phyloP scores from a whole-genome alignment of 1,284 basidiomycete genomes.

The Trametes polyzona region DNA sequence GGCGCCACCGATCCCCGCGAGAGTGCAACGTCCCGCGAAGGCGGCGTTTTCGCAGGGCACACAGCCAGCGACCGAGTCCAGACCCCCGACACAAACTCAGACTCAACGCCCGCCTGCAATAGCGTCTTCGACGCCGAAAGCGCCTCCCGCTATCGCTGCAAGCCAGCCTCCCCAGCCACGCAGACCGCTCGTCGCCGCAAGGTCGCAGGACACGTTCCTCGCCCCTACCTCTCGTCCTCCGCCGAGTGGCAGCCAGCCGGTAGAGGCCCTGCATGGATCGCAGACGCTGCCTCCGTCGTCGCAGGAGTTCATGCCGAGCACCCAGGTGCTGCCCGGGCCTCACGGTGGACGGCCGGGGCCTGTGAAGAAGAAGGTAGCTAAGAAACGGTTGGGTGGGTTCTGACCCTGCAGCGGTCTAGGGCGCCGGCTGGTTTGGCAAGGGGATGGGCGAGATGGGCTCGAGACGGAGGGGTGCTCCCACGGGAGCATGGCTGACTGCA shows the following conservation, averaged over 20 bases:
- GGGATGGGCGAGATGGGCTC: neutral
- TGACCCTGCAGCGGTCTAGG: conserved; percentile 39
- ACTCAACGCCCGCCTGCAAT: conserved; percentile 30
- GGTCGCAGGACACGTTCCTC: conserved; percentile 10
- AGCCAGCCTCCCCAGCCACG: conserved; percentile 16
- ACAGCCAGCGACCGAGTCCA: conserved; percentile 9
- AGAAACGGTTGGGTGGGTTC: conserved; percentile 79
- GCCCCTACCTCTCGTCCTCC: conserved; percentile 1
- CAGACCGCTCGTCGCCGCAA: conserved; percentile 14
- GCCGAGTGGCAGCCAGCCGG: conserved; percentile 25
- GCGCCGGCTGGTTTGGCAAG: neutral
- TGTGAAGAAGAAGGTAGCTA: conserved; percentile 60
- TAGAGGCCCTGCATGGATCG: conserved; percentile 6
- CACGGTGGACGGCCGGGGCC: conserved; percentile 62
- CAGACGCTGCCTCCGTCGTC: conserved; percentile 35
- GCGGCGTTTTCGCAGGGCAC: neutral
- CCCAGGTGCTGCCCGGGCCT: conserved; percentile 72
- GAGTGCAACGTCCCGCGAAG: conserved; percentile 3
- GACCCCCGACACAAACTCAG: neutral
- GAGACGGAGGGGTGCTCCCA: neutral
- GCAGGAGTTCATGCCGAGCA: conserved; percentile 57
- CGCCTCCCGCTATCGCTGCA: conserved; percentile 29
- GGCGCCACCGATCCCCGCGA: neutral
- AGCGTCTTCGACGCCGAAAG: conserved; percentile 10
- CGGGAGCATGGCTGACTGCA: neutral